These are phyloP conservation scores for Chlorophyllum brunneum DNA, from an alignment of 768 basidiomycete species.

Conservation along the genomic window DNA sequence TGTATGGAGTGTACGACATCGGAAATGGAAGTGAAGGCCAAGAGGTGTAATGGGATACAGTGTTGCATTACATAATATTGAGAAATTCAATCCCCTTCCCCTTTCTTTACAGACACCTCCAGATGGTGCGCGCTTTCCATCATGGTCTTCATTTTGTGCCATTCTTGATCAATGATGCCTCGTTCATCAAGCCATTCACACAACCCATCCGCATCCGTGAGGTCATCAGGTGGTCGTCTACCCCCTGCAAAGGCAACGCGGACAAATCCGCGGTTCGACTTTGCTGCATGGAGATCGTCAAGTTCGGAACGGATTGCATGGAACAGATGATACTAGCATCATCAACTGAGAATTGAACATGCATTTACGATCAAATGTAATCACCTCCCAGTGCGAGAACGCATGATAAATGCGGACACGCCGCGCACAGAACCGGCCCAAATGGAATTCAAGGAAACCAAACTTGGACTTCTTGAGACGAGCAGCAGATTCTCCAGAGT, in stretches of 20 bases:
- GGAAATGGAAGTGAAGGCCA: background rate
- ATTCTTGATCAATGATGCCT: conserved; percentile 61
- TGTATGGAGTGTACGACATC: conserved; percentile 26
- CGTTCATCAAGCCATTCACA: conserved; percentile 80
- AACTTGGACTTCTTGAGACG: conserved; percentile 4
- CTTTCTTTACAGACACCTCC: conserved; percentile 47
- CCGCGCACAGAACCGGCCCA: conserved; percentile 79
- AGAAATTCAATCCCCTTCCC: conserved; percentile 32
- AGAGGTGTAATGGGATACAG: background rate
- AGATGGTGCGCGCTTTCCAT: conserved; percentile 72
- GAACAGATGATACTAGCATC: conserved; percentile 62
- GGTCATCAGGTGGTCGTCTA: conserved; percentile 58
- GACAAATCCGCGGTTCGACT: conserved; percentile 44
- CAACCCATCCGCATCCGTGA: conserved; percentile 70
- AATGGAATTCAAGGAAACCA: conserved; percentile 40
- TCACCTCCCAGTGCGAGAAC: conserved; percentile 83
- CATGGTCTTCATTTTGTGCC: conserved; percentile 65
- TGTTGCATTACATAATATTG: conserved; percentile 10
- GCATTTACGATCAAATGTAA: conserved; percentile 16
- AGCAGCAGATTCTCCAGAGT: conserved; percentile 7
- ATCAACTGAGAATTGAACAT: conserved; percentile 13
- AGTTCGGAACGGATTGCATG: conserved; percentile 54
- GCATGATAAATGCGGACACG: conserved; percentile 66
- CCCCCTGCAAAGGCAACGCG: conserved; percentile 54
- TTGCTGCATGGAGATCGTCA: conserved; percentile 40